A percentile compares a stretch with the other conserved stretches of the same genome.
These are phyloP conservation scores for Saccharomycopsis microspora DNA, from an alignment of 805 yeast genomes.

Conservation along the genomic window DNA sequence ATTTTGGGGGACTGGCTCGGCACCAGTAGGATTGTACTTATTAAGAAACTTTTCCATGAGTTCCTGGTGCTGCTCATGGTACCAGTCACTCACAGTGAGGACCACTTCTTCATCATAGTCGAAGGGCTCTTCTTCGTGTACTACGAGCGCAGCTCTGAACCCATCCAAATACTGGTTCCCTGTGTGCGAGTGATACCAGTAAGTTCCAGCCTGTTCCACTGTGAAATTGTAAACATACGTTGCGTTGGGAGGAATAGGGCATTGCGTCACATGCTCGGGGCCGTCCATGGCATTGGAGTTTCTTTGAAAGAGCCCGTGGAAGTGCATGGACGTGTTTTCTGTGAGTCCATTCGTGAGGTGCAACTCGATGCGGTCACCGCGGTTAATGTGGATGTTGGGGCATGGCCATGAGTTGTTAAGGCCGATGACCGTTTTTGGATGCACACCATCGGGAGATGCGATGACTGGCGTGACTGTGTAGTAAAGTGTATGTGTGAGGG, in stretches of 20 bases:
- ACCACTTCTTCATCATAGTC: constrained; percentile 51
- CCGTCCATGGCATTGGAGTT: constrained; percentile 66
- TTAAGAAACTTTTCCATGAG: constrained; percentile 39
- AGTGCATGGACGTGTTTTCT: constrained; percentile 54
- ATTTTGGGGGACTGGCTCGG: constrained; percentile 70
- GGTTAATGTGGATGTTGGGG: constrained; percentile 53
- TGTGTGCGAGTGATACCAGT: constrained; percentile 76
- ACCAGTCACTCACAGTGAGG: constrained; percentile 51
- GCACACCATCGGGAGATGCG: constrained; percentile 58
- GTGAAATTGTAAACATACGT: constrained; percentile 62
- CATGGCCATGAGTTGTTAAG: constrained; percentile 66
- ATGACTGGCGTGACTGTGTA: constrained; percentile 47
- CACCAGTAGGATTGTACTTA: constrained; percentile 74
- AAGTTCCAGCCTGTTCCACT: constrained; percentile 62
- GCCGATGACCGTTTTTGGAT: constrained; percentile 47
- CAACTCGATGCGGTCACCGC: constrained; percentile 50
- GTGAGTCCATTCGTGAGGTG: constrained; percentile 52
- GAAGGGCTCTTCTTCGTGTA: constrained; percentile 42
- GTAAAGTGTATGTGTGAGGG: constrained; percentile 42
- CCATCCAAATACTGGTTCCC: constrained; percentile 77
- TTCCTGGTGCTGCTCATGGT: constrained; percentile 40
- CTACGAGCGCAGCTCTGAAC: constrained; percentile 52
- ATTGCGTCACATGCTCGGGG: constrained; percentile 68
- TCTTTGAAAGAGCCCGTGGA: constrained; percentile 68
- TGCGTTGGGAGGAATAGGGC: constrained; percentile 64